phyloP scores from a whole-genome alignment of 352 stramenopile genomes.

The Globisporangium recalcitrans region DNA sequence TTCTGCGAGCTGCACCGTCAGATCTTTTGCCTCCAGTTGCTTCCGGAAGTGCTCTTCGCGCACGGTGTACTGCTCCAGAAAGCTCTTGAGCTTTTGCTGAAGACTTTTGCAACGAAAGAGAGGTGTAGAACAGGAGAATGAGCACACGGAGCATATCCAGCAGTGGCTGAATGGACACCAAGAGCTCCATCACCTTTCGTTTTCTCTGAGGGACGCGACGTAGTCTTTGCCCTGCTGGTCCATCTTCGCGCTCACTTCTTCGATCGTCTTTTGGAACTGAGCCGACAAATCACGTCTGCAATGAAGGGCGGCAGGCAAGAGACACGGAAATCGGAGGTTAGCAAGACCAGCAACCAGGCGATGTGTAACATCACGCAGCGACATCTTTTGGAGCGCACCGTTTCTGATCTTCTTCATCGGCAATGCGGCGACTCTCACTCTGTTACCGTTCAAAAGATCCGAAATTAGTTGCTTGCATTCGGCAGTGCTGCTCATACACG shows the following conservation, averaged over 20 bases:
- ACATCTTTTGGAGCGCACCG: slow-evolving; percentile 24
- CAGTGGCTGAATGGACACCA: not conserved
- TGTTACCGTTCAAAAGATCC: too few relatives aligned
- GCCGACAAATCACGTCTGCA: slow-evolving; percentile 59
- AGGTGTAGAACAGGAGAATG: not conserved
- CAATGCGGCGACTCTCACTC: slow-evolving; percentile 74
- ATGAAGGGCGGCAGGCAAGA: not conserved
- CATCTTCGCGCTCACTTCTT: slow-evolving; percentile 88
- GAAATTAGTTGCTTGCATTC: too few relatives aligned
- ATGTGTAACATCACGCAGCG: not conserved
- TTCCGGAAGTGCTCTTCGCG: slow-evolving; percentile 82
- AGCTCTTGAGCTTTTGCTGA: slow-evolving; percentile 79
- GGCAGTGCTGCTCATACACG: too few relatives aligned
- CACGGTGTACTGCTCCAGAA: slow-evolving; percentile 74
- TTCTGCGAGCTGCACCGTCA: slow-evolving; percentile 75
- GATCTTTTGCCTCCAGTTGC: slow-evolving; percentile 78
- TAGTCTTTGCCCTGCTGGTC: slow-evolving; percentile 84
- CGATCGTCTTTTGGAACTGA: slow-evolving; percentile 85
- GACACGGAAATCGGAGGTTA: not conserved
- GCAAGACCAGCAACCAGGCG: not conserved
- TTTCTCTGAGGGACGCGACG: slow-evolving; percentile 77
- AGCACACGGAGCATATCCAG: not conserved
- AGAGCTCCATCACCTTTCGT: slow-evolving; percentile 57
- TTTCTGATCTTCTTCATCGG: slow-evolving; percentile 81
- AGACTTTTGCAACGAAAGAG: slow-evolving; percentile 31